phyloP scores from a whole-genome alignment of 352 stramenopile species.

The Phytophthora ohioensis region DNA sequence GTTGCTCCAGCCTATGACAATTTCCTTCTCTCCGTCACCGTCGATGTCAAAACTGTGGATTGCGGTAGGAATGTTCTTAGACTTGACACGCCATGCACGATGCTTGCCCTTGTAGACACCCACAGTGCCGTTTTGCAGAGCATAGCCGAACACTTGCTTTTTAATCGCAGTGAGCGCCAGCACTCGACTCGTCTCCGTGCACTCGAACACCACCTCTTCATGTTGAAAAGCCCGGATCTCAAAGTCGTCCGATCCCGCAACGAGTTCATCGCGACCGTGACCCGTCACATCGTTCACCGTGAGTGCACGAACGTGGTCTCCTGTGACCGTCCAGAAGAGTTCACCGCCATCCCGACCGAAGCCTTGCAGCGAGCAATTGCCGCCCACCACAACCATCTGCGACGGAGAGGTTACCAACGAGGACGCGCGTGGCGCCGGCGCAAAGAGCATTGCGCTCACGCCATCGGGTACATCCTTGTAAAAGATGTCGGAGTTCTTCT shows the following conservation, averaged over 20 bases:
- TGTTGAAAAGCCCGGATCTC: constrained; percentile 90
- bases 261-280: constrained; percentile 74
- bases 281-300: constrained; percentile 78
- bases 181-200: constrained; percentile 88
- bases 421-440: constrained; percentile 41
- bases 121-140: constrained; percentile 92
- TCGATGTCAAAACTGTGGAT: constrained; percentile 93
- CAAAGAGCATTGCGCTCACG: constrained; percentile 87
- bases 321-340: constrained; percentile 93
- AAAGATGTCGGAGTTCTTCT: constrained; percentile 95
- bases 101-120: constrained; percentile 91
- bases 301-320: constrained; percentile 91
- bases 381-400: constrained; percentile 90
- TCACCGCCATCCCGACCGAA: constrained; percentile 86
- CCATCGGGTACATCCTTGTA: constrained; percentile 92
- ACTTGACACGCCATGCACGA: constrained; percentile 93
- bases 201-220: constrained; percentile 91
- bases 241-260: constrained; percentile 93
- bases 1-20: constrained; percentile 92
- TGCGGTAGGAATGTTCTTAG: constrained; percentile 85
- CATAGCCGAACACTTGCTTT: constrained; percentile 86
- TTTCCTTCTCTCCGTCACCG: constrained; percentile 88
- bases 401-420: constrained; percentile 41
- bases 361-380: constrained; percentile 93
- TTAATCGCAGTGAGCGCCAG: constrained; percentile 75